phyloP scores from a whole-genome alignment of 2,329 filamentous ascomycete species.

The Lachnellula hyalina region DNA sequence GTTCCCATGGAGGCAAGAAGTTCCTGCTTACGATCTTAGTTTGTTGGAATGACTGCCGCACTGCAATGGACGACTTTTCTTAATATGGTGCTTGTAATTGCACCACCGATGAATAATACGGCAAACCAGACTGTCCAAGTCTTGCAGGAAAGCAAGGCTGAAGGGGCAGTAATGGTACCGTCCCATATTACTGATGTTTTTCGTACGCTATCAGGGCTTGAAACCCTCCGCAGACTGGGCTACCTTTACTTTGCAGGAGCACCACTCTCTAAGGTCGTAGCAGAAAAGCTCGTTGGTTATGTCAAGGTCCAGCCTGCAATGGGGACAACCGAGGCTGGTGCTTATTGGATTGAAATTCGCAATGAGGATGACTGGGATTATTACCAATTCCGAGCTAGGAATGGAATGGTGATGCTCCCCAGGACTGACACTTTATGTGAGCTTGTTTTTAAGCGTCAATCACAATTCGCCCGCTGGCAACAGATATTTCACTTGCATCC shows the following conservation, averaged over 20 bases:
- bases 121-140: neutral
- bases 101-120: neutral
- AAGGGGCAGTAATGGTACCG: neutral
- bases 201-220: neutral
- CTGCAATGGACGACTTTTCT: constrained; percentile 1
- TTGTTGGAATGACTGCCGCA: neutral
- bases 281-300: neutral
- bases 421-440: neutral
- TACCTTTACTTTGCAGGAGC: neutral
- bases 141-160: neutral
- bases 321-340: constrained; percentile 2
- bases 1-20: neutral
- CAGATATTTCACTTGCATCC: neutral
- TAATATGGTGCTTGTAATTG: neutral
- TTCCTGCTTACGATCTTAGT: neutral
- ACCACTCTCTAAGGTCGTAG: neutral
- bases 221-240: neutral
- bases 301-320: neutral
- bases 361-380: constrained; percentile 2
- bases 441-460: neutral
- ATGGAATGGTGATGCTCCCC: neutral
- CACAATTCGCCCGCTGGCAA: neutral
- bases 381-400: neutral
- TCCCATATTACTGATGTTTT: neutral
- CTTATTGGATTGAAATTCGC: neutral